Base-by-base conservation (phyloP, 345 rosid species). In the Acer yangbiense region DNA sequence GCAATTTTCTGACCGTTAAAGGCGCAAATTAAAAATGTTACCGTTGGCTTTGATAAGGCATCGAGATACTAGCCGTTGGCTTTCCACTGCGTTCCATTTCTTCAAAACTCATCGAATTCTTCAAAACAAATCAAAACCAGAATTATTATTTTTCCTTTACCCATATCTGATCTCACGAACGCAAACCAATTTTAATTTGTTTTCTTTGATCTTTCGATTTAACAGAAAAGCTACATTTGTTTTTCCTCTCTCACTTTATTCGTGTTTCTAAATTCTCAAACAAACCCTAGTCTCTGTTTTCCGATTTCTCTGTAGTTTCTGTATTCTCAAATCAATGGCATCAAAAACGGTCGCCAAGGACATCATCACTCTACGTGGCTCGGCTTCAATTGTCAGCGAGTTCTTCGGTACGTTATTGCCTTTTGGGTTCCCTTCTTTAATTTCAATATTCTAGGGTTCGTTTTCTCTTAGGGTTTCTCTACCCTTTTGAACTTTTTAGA, bases 331-430 rank as follows among this genome's bases (percentile, higher is more conserved):
- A 65, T 46, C 27, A 20, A 93, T 93, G 98, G 93, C 94, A 3
- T 89, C 94, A 0, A 91, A 79, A 81, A 89, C 92, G 0, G 88
- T 86, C 57, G 85, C 99, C 72, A 94, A 91, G 83, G 99, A 96
- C 73, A 94, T 96, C 84, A 96, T 96, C 85, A 96, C 99, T 46
- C 84, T 96, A 3, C 95, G 98, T 50, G 99, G 99, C 72, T 96
- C 99, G 23, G 97, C 99, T 3, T 94, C 99, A 0, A 96, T 96
- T 79, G 98, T 92, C 83, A 91, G 99, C 85, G 99, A 96, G 81
- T 94, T 96, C 69, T 96, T 96, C 74, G 97, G 99, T 91, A 69
- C 32, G 89, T 78, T 3, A 17, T 50, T 11, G 63, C 60, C 35
- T 29, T 61, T 75, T 76, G 57, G 3, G 17, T 44, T 13, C 25